phyloP scores from a whole-genome alignment of 805 yeast genomes.

The Candida yuanshanica region DNA sequence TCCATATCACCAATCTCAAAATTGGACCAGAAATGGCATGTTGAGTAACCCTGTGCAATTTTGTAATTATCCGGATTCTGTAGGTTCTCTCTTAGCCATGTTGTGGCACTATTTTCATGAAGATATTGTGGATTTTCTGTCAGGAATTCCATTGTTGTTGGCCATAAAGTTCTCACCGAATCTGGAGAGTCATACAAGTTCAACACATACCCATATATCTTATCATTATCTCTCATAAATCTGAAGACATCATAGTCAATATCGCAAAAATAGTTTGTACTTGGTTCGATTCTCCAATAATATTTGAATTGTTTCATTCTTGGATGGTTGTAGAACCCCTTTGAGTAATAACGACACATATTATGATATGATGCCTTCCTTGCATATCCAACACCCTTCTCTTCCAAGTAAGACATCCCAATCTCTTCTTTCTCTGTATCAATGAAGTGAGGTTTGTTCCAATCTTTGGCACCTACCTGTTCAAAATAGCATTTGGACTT shows the following conservation, averaged over 20 bases:
- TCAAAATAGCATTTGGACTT: slow-evolving; percentile 43
- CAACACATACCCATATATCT: slow-evolving; percentile 70
- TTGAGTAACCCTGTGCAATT: slow-evolving; percentile 42
- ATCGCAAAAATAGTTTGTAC: slow-evolving; percentile 59
- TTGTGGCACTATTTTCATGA: slow-evolving; percentile 52
- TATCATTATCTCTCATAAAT: slow-evolving; percentile 60
- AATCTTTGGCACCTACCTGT: slow-evolving; percentile 35
- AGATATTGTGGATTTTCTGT: slow-evolving; percentile 51
- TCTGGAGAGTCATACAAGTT: slow-evolving; percentile 66
- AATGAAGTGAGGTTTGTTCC: slow-evolving; percentile 58
- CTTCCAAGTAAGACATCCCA: slow-evolving; percentile 35
- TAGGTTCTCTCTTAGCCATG: slow-evolving; percentile 55
- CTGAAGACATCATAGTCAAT: slow-evolving; percentile 73
- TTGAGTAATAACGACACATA: slow-evolving; percentile 79
- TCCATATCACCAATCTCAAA: slow-evolving; percentile 85
- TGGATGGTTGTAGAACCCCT: slow-evolving; percentile 58
- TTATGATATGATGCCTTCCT: slow-evolving; percentile 61
- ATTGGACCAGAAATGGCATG: slow-evolving; percentile 88
- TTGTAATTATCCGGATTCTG: slow-evolving; percentile 43
- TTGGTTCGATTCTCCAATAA: slow-evolving; percentile 82
- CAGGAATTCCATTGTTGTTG: slow-evolving; percentile 57
- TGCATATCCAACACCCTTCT: slow-evolving; percentile 54
- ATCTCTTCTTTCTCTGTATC: slow-evolving; percentile 38
- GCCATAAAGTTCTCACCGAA: slow-evolving; percentile 60
- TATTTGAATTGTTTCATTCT: slow-evolving; percentile 55